Percentiles rank a stretch among this genome's conserved stretches.
Evolutionary conservation across 495 filamentous ascomycete genomes (phyloP).

Genomic region (Cairneyella variabilis): DNA sequence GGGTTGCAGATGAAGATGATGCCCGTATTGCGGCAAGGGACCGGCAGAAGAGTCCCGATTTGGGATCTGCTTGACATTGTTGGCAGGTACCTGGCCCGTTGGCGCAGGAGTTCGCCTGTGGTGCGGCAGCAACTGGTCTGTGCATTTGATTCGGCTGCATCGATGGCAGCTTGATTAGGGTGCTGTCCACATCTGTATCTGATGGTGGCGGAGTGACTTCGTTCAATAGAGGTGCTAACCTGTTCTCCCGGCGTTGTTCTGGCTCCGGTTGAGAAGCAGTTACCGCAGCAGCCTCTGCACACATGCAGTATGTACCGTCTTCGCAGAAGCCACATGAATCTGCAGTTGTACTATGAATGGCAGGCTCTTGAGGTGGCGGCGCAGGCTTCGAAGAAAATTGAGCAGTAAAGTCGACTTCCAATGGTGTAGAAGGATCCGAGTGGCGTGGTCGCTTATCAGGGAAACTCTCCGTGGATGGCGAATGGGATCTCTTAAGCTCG

Average conservation of each 20-base stretch:
- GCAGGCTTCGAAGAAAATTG: slow-evolving; percentile 50
- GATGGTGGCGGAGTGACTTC: slow-evolving; percentile 69
- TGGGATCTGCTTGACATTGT: slow-evolving; percentile 73
- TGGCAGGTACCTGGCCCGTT: slow-evolving; percentile 77
- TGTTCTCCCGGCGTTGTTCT: too few species aligned
- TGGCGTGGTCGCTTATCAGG: slow-evolving; percentile 28
- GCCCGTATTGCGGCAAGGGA: slow-evolving; percentile 65
- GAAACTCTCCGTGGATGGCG: slow-evolving; percentile 26
- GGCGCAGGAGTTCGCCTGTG: slow-evolving; percentile 46
- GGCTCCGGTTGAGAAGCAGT: slow-evolving; percentile 20
- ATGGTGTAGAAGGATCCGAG: slow-evolving; percentile 33
- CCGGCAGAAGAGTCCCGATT: slow-evolving; percentile 81
- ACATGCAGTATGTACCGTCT: slow-evolving; percentile 80
- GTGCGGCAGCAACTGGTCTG: slow-evolving; percentile 24
- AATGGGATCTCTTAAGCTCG: slow-evolving; percentile 40
- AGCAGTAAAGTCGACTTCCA: slow-evolving; percentile 72
- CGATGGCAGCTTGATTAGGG: slow-evolving; percentile 44
- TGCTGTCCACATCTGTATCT: slow-evolving; percentile 56
- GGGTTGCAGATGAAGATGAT: slow-evolving; percentile 36
- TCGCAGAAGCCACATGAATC: slow-evolving; percentile 88
- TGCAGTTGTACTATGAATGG: slow-evolving; percentile 16
- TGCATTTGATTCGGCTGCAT: slow-evolving; percentile 29
- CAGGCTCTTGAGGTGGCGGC: slow-evolving; percentile 21
- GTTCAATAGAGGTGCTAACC: slow-evolving; percentile 47
- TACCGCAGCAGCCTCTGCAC: slow-evolving; percentile 62